These are phyloP conservation scores for Oryza punctata DNA, from an alignment of 176 grass and related monocot genomes.

Conservation along the genomic window DNA sequence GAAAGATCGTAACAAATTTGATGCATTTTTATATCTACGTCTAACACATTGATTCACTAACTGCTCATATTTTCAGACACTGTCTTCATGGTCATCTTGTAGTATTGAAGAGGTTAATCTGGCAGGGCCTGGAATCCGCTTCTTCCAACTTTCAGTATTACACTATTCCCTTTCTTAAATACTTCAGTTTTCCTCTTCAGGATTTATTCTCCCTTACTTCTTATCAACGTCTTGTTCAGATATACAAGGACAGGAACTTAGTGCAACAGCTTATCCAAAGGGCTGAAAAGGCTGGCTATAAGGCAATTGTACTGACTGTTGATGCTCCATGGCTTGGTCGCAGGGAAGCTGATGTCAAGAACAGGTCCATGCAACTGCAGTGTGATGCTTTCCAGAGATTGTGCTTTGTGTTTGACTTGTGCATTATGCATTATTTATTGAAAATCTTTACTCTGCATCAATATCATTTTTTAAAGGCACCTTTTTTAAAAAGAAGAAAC, in stretches of 20 bases:
- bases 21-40: background rate
- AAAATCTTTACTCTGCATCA: background rate
- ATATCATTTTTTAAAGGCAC: no score
- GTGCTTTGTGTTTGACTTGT: background rate
- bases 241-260: conserved; percentile 85
- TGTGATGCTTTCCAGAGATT: background rate
- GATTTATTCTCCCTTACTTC: background rate
- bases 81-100: conserved; percentile 86
- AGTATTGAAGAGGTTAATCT: conserved; percentile 88
- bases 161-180: background rate
- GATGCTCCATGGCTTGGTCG: conserved; percentile 84
- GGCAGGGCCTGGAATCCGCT: conserved; percentile 76
- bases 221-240: conserved; percentile 44
- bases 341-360: conserved; percentile 96
- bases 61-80: conserved; percentile 51
- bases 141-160: conserved; percentile 96
- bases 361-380: conserved; percentile 43
- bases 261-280: conserved; percentile 72
- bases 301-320: conserved; percentile 84
- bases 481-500: background rate
- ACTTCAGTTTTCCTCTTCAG: background rate
- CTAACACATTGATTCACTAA: conserved; percentile 6
- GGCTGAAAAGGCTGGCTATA: conserved; percentile 86
- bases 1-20: background rate
- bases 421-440: background rate